Evolutionary conservation across 139 green algal genomes (phyloP), one percentile per base, ranked within the genome.

Genomic region (Micractinium conductrix): DNA sequence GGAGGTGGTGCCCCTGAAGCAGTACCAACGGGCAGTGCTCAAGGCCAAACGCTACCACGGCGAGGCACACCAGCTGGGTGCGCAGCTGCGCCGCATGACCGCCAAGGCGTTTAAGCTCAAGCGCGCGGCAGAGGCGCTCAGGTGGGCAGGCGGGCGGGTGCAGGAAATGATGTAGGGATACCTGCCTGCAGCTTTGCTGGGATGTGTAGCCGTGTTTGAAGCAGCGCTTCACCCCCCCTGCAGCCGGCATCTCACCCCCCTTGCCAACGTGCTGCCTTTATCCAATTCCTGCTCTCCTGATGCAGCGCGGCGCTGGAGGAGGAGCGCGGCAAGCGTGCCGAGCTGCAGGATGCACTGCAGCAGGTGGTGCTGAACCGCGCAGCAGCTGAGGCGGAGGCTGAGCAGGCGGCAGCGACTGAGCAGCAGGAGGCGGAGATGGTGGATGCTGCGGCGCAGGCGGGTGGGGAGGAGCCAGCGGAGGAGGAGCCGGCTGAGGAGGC

Each of bases 311-410:
- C 80, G 33, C 73, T 87, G 62, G 79, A 89, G 24, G 75, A 62
- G 35, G 81, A 89, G 63, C 78, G 68, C 12, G 68, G 48, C 68
- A 85, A 69, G 62, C 79, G 86, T 12, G 21, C 30, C 38, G 86
- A 89, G 80, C 75, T 89, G n/a, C 86, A 89, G 74, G 73, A 72
- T 37, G 65, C 80, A 22, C 43, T 89, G 71, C 82, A 89, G 73
- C 81, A 87, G 67, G 53, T 89, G 45, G 80, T 87, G 70, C 21
- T 53, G 37, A 87, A 87, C 82, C 60, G 86, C 7, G 79, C 78
- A 16, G 80, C 79, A 17, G 78, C 83, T 50, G 79, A 78, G 69
- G 14, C 30, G 42, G 68, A 79, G 65, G 26, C 48, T 38, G 22
- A 73, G 71, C 68, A 83, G 35, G 84, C 63, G 16, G 73, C 55